A percentile compares a stretch with the other conserved stretches of the same genome.
Conservation (phyloP, 257 asterid species). For the Przewalskia tangutica region DNA sequence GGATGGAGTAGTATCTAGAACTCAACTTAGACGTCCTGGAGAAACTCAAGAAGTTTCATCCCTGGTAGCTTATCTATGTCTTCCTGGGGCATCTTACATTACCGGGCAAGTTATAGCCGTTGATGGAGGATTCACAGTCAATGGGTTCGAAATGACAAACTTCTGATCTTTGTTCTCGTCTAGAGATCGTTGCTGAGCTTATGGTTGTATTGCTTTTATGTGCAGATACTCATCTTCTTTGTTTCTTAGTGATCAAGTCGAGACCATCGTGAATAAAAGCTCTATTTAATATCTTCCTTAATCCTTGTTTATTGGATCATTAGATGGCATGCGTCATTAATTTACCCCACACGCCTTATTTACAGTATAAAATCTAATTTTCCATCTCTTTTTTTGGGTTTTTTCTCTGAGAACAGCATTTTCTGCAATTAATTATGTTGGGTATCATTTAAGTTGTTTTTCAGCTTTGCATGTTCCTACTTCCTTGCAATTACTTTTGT, state of each 20-base stretch:
- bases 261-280: background rate
- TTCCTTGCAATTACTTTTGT: background rate
- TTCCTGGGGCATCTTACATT: slow-evolving; percentile 76
- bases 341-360: background rate
- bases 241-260: background rate
- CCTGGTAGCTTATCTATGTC: slow-evolving; percentile 75
- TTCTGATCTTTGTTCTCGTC: background rate
- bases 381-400: background rate
- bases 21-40: slow-evolving; percentile 73
- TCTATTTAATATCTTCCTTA: background rate
- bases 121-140: slow-evolving; percentile 80
- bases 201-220: background rate
- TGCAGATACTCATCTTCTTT: background rate
- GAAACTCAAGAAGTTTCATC: slow-evolving; percentile 77
- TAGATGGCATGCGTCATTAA: background rate
- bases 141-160: slow-evolving; percentile 30
- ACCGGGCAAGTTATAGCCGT: slow-evolving; percentile 74
- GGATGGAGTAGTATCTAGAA: slow-evolving; percentile 44
- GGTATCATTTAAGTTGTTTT: background rate
- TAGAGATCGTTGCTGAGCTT: background rate
- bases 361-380: background rate
- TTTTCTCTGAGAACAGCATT: background rate
- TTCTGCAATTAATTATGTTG: background rate
- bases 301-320: background rate
- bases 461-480: background rate